Evolutionary conservation across 192 early-diverging fungal species (phyloP), one percentile per base, ranked within the genome.

Genomic region (Gamsiella multidivaricata): DNA sequence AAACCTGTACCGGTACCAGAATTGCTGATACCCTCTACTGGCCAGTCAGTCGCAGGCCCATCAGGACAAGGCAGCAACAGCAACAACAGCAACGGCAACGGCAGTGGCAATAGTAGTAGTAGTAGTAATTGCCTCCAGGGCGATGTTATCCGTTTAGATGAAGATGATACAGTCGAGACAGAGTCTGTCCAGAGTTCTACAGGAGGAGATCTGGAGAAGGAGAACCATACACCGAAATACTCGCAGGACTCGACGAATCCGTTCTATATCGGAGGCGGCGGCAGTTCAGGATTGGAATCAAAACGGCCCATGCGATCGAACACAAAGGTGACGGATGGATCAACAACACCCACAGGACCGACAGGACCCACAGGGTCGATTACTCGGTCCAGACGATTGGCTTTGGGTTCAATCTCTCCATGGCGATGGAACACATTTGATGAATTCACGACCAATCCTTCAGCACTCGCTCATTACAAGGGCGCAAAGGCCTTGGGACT

Each of bases 351-450:
- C 8, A 39, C 69, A 28, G 70, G 55, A 49, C 46, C 55, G 5
- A 32, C 54, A 1, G 36, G 29, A 22, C 3, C 62, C 15, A 31
- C 71, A 17, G 65, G 73, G 15, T 33, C 54, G 3, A 66, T 76
- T 34, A 57, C 26, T 2, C 73, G 73, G 0, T 76, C 73, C 6
- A 54, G 37, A 55, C 55, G 73, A 12, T 22, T 56, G n/a, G 65
- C 73, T 2, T 46, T 76, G 0, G 73, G 64, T 17, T 66, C 73
- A 1, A 65, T 76, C 17, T 76, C 73, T 5, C 73, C 73, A 12
- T 67, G 73, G 64, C 73, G 64, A 31, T 76, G 73, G 73, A 76
- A 76, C 37, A 60, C 54, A 0, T 58, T 67, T 33, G 65, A 60
- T 11, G 63, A 66, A 12, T 51, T 67, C 0, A 17, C 32, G 2